phyloP scores from a whole-genome alignment of 805 yeast species.

The Grigorovia humatica region DNA sequence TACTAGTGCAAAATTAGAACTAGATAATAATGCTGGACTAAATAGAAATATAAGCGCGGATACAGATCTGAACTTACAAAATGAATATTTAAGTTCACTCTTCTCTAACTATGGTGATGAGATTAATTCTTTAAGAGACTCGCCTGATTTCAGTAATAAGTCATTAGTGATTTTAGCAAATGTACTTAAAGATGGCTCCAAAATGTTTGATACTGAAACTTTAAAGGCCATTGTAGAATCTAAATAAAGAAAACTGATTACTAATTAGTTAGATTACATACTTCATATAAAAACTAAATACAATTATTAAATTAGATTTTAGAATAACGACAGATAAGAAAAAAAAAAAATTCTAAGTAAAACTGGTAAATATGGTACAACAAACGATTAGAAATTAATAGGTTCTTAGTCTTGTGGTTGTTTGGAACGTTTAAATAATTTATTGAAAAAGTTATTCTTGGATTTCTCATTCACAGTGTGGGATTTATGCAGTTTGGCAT shows the following conservation, averaged over 20 bases:
- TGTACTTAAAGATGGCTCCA: constrained; percentile 46
- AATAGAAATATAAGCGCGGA: not conserved
- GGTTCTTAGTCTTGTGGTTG: not conserved
- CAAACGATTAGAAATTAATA: not conserved
- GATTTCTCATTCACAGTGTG: not conserved
- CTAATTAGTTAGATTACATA: not conserved
- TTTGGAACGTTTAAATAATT: constrained; percentile 7
- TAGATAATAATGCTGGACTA: not conserved
- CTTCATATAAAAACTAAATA: not conserved
- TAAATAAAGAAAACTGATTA: constrained; percentile 6
- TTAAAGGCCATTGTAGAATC: constrained; percentile 26
- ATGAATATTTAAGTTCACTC: constrained; percentile 44
- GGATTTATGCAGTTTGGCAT: not conserved
- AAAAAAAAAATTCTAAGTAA: not conserved
- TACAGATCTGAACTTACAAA: constrained; percentile 23
- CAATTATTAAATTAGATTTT: not conserved
- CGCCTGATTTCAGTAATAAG: constrained; percentile 52
- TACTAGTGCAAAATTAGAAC: constrained; percentile 17
- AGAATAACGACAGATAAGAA: not conserved
- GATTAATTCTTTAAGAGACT: constrained; percentile 46
- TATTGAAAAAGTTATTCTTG: constrained; percentile 7
- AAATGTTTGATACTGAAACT: constrained; percentile 49
- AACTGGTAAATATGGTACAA: too few relatives aligned
- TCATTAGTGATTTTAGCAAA: constrained; percentile 49
- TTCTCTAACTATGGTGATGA: constrained; percentile 52